Evolutionary conservation across 345 rosid genomes (phyloP).

Genomic region (Fremontodendron californicum): DNA sequence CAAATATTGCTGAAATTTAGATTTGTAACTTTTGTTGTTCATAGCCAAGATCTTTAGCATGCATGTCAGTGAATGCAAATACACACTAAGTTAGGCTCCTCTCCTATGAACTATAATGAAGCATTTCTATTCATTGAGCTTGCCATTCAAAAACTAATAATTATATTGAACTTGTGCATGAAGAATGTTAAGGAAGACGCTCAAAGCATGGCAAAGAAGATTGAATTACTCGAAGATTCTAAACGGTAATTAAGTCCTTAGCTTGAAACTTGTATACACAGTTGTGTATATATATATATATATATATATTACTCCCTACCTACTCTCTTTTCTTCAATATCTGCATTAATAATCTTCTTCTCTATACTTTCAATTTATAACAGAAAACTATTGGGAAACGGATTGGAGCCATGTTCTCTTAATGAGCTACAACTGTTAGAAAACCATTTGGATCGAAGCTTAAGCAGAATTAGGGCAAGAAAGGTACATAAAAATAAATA

Average conservation of each 20-base stretch:
- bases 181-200: constrained; percentile 46
- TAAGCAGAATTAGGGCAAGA: constrained; percentile 67
- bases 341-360: background rate
- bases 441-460: constrained; percentile 69
- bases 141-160: background rate
- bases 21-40: background rate
- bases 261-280: background rate
- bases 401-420: constrained; percentile 51
- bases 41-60: background rate
- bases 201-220: constrained; percentile 52
- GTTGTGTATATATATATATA: no score
- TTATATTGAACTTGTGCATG: constrained; percentile 1
- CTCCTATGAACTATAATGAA: background rate
- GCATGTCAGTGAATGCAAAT: background rate
- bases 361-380: background rate
- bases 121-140: background rate
- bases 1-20: no score
- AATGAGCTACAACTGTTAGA: constrained; percentile 73
- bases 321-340: background rate
- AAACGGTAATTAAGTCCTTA: constrained; percentile 42
- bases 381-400: constrained; percentile 78
- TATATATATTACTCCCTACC: no score
- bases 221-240: constrained; percentile 56
- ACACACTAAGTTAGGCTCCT: background rate
- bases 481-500: constrained; percentile 40